Evolutionary conservation across 768 basidiomycete species (phyloP).

Genomic region (Dentipellis fragilis): DNA sequence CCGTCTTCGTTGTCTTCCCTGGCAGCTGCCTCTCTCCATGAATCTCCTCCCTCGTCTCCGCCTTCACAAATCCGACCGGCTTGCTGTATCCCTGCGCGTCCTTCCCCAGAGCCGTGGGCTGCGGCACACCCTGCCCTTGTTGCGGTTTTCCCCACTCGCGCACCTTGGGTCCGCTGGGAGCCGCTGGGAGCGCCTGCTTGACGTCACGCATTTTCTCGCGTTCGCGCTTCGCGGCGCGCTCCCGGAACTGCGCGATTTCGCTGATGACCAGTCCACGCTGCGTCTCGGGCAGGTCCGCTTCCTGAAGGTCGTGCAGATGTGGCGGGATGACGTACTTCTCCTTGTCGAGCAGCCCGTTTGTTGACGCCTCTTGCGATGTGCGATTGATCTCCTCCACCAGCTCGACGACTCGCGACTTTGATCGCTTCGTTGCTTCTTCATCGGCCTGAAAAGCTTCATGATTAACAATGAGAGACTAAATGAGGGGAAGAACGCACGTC

Average conservation of each 20-base stretch:
- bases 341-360: slow-evolving; percentile 65
- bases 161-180: slow-evolving; percentile 64
- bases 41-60: slow-evolving; percentile 32
- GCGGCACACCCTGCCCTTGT: slow-evolving; percentile 13
- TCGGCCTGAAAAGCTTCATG: slow-evolving; percentile 42
- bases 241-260: slow-evolving; percentile 93
- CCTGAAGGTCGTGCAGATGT: slow-evolving; percentile 94
- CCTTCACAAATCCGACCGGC: slow-evolving; percentile 77
- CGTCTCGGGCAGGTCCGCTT: slow-evolving; percentile 94
- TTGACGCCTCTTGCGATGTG: slow-evolving; percentile 64
- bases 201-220: slow-evolving; percentile 82
- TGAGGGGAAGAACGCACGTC: slow-evolving; percentile 49
- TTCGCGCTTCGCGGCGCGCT: slow-evolving; percentile 85
- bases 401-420: slow-evolving; percentile 54
- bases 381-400: slow-evolving; percentile 66
- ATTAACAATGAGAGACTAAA: slow-evolving; percentile 1
- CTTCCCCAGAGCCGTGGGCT: slow-evolving; percentile 18
- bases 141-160: slow-evolving; percentile 75
- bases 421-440: slow-evolving; percentile 50
- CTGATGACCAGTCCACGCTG: slow-evolving; percentile 88
- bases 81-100: slow-evolving; percentile 60
- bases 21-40: slow-evolving; percentile 24
- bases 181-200: slow-evolving; percentile 41
- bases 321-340: slow-evolving; percentile 88
- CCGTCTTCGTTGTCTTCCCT: slow-evolving; percentile 49